A percentile compares a stretch with the other conserved stretches of the same genome.
Conservation (phyloP, 495 filamentous ascomycete species). For the Xylaria acuta region DNA sequence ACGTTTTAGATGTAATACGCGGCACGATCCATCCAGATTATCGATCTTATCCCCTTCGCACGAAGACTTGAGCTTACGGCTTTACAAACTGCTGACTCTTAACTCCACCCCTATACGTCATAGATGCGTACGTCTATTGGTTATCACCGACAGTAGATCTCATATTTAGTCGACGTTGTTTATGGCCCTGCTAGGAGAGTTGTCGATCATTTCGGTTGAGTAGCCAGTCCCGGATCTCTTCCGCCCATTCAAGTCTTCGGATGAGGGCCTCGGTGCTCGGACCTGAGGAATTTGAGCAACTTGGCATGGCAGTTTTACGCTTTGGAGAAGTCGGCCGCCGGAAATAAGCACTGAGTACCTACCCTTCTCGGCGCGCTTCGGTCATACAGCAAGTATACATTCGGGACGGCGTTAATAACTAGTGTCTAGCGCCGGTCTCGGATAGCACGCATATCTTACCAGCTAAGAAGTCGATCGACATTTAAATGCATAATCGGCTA, state of each 20-base stretch:
- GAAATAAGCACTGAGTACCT: neutral
- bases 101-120: conserved; percentile 15
- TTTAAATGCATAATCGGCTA: too few relatives aligned
- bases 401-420: too few relatives aligned
- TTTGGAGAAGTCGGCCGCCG: neutral
- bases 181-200: neutral
- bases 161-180: neutral
- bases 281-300: neutral
- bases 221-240: neutral
- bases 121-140: neutral
- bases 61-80: neutral
- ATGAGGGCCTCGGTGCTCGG: neutral
- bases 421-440: too few relatives aligned
- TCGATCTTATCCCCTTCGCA: neutral
- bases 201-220: neutral
- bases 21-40: neutral
- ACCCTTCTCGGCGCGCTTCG: neutral
- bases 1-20: neutral
- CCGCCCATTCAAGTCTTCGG: too few relatives aligned
- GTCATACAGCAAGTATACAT: neutral
- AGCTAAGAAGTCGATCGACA: too few relatives aligned
- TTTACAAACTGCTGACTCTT: neutral
- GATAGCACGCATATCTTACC: too few relatives aligned
- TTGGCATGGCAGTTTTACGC: neutral
- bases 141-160: neutral